A percentile compares a stretch with the other conserved stretches of the same genome.
phyloP scores from a whole-genome alignment of 1,139 yeast genomes.

The Diutina mesorugosa region DNA sequence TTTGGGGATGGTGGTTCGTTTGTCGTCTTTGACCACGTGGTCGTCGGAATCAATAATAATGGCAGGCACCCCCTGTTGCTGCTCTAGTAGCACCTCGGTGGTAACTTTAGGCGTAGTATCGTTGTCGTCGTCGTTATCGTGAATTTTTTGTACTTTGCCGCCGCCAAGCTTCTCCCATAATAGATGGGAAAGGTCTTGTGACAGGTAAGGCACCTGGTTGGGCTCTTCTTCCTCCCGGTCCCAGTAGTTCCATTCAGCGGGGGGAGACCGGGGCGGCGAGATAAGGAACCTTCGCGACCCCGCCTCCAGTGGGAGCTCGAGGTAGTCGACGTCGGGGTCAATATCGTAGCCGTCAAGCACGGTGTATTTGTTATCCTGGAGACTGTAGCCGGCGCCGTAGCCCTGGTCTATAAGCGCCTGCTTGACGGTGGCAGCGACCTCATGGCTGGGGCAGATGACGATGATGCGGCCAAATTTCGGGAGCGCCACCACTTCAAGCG shows the following conservation, averaged over 20 bases:
- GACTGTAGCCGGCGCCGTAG: slow-evolving; percentile 17
- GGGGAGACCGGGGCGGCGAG: slow-evolving; percentile 37
- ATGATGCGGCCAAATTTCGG: slow-evolving; percentile 22
- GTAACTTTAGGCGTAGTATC: slow-evolving; percentile 4
- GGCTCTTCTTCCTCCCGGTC: slow-evolving; percentile 32
- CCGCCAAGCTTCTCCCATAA: slow-evolving; percentile 36
- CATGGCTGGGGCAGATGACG: slow-evolving; percentile 17
- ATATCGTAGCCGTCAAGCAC: slow-evolving; percentile 3
- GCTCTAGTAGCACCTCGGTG: slow-evolving; percentile 11
- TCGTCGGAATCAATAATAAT: slow-evolving; percentile 20
- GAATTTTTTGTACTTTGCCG: slow-evolving; percentile 19
- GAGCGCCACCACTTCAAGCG: slow-evolving; percentile 24
- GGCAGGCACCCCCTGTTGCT: slow-evolving; percentile 20
- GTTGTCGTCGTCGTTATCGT: slow-evolving; percentile 8
- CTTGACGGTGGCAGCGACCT: slow-evolving; percentile 9
- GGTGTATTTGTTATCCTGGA: slow-evolving; percentile 16
- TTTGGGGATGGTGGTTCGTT: slow-evolving; percentile 8
- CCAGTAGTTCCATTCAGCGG: slow-evolving; percentile 35
- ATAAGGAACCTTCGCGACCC: slow-evolving; percentile 28
- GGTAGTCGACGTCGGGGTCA: slow-evolving; percentile 13
- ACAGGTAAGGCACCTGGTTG: slow-evolving; percentile 21
- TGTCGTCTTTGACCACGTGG: slow-evolving; percentile 6
- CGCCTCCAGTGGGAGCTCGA: slow-evolving; percentile 30
- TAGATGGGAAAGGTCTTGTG: slow-evolving; percentile 27
- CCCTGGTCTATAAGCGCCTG: background rate